A percentile compares a stretch with the other conserved stretches of the same genome.
Evolutionary conservation across 2,329 filamentous ascomycete genomes (phyloP).

Genomic region (Sporothrix pseudoabietina): DNA sequence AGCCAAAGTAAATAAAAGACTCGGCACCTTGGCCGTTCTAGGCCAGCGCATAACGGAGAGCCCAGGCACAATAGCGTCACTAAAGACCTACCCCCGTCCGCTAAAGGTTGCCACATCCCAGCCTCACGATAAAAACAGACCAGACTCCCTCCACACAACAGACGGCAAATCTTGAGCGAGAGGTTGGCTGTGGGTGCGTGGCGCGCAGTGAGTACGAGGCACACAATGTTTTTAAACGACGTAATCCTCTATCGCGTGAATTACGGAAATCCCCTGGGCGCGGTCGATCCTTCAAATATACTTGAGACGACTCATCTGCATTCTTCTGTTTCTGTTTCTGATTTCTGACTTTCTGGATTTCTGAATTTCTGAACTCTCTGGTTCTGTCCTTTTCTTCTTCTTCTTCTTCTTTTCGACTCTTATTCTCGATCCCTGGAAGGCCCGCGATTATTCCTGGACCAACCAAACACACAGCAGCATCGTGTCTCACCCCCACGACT

Average conservation of each 20-base stretch:
- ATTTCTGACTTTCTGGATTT: neutral
- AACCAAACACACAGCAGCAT: neutral
- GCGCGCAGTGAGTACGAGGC: neutral
- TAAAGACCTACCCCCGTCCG: neutral
- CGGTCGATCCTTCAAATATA: slow-evolving; percentile 12
- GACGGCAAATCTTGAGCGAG: neutral
- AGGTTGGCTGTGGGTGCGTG: slow-evolving; percentile 18
- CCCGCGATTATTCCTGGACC: neutral
- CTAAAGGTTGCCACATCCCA: slow-evolving; percentile 11
- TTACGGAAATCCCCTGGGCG: slow-evolving; percentile 1
- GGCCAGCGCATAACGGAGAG: neutral
- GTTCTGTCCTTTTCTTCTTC: neutral
- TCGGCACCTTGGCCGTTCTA: neutral
- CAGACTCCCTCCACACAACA: neutral
- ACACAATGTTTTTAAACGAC: neutral
- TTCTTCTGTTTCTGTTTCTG: neutral
- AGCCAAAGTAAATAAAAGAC: neutral
- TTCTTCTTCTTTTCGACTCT: neutral
- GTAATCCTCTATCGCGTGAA: neutral
- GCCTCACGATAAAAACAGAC: slow-evolving; percentile 27
- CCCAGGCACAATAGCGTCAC: neutral
- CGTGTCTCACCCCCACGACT: slow-evolving; percentile 11
- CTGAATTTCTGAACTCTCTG: slow-evolving; percentile 20
- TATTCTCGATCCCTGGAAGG: neutral
- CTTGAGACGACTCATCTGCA: slow-evolving; percentile 14